Evolutionary conservation across 805 yeast species (phyloP), one percentile per base, ranked within the genome.

Genomic region (Candida pseudoglaebosa): DNA sequence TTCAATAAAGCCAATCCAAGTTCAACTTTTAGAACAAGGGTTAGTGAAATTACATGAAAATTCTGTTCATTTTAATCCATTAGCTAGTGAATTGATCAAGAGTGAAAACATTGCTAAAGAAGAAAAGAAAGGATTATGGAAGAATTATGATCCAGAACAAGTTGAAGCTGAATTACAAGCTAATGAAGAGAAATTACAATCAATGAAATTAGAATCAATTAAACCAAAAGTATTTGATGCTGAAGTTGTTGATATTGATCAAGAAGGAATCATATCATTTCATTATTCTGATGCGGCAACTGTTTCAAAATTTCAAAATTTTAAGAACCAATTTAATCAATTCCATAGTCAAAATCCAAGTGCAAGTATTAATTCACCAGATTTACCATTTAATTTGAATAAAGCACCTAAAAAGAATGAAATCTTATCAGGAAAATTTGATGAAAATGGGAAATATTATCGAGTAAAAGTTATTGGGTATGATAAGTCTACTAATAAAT

Each of bases 41-140:
- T 71, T 75, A 39, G 84, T 77, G 17, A 69, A 75, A 46, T 60
- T 78, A 9, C 91, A 86, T 51, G 86, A 75, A 36, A 71, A 75
- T 37, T 82, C 91, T 1, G 76, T 84, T 5, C 57, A 64, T 32
- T 75, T 75, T 35, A 78, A 84, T 36, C 75, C 79, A 28, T 75
- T 65, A 48, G 77, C 68, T 33, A 52, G 69, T 22, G 78, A 75
- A 40, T 69, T 87, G 21, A 58, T 65, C 32, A 76, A 69, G 17
- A 86, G 89, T 8, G 84, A 85, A 58, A 77, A 71, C 21, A 54
- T 53, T 7, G 95, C 96, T 2, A 72, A 73, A 53, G 50, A 50
- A 1, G 61, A 57, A 22, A 73, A 70, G 49, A 56, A 70, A 47
- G 95, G 95, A 12, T 34, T 86, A 4, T 88, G 96, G 96, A 59